phyloP scores from a whole-genome alignment of 2,329 filamentous ascomycete species.

The Talaromyces pinophilus region DNA sequence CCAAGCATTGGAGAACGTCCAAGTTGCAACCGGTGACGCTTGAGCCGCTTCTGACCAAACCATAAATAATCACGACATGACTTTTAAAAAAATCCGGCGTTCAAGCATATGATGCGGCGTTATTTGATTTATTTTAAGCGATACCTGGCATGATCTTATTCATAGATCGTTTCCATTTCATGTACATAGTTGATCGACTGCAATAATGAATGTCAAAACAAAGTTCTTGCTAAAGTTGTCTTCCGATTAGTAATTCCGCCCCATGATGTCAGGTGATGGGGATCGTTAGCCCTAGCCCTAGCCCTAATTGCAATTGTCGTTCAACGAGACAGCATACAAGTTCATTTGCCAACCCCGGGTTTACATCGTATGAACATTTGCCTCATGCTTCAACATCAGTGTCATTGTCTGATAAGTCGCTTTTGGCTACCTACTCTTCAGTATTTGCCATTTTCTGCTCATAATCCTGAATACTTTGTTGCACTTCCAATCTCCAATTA shows the following conservation, averaged over 20 bases:
- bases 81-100: conserved; percentile 1
- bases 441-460: background rate
- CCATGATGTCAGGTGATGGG: conserved; percentile 1
- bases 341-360: background rate
- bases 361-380: background rate
- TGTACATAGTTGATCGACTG: conserved; percentile 16
- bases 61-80: conserved; percentile 6
- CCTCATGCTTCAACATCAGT: background rate
- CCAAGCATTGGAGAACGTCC: conserved; percentile 42
- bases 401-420: background rate
- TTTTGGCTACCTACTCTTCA: background rate
- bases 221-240: conserved; percentile 2
- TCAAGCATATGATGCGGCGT: conserved; percentile 17
- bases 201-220: conserved; percentile 12
- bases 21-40: conserved; percentile 30
- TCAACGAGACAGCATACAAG: background rate
- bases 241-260: conserved; percentile 7
- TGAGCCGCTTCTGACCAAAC: conserved; percentile 23
- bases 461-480: conserved; percentile 1
- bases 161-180: conserved; percentile 15
- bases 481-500: background rate
- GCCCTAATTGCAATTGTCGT: background rate
- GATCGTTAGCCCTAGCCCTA: background rate
- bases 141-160: conserved; percentile 9
- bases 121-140: conserved; percentile 15